Percentiles rank a stretch among this genome's conserved stretches.
phyloP scores from a whole-genome alignment of 2,329 filamentous ascomycete genomes.

The Aspergillus persii region DNA sequence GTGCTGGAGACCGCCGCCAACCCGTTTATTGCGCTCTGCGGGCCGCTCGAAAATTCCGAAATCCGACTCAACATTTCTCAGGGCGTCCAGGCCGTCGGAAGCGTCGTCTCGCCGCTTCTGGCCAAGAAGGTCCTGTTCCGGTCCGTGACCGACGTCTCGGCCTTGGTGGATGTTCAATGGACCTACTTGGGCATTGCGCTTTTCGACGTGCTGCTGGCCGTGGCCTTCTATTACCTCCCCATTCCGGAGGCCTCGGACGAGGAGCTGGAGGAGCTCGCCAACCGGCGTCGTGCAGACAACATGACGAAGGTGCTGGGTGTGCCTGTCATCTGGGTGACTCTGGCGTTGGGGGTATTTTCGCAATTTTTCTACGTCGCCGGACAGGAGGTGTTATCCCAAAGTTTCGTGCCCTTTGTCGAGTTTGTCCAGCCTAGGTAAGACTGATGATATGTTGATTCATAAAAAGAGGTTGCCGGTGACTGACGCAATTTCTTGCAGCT shows the following conservation, averaged over 20 bases:
- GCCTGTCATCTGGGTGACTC: constrained; percentile 56
- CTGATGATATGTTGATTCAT: not conserved
- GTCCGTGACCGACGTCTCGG: constrained; percentile 46
- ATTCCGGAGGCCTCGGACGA: constrained; percentile 62
- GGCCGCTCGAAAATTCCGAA: constrained; percentile 60
- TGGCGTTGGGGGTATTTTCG: constrained; percentile 53
- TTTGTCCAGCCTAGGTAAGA: constrained; percentile 34
- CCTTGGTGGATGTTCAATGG: constrained; percentile 62
- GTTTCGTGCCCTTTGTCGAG: constrained; percentile 46
- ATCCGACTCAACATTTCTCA: constrained; percentile 61
- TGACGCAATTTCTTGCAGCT: not conserved
- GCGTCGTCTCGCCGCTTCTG: constrained; percentile 58
- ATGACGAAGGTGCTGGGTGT: constrained; percentile 45
- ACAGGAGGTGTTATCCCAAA: constrained; percentile 56
- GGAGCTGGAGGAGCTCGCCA: constrained; percentile 56
- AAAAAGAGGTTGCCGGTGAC: not conserved
- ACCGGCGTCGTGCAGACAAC: constrained; percentile 51
- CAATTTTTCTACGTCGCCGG: constrained; percentile 62
- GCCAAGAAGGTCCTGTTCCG: constrained; percentile 59
- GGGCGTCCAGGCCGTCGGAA: constrained; percentile 60
- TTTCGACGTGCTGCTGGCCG: constrained; percentile 58
- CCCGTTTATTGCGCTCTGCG: constrained; percentile 62
- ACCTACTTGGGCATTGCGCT: constrained; percentile 63
- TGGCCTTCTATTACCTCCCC: constrained; percentile 61
- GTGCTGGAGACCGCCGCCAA: constrained; percentile 61